phyloP scores from a whole-genome alignment of 768 basidiomycete genomes.

The Suillus subalutaceus region DNA sequence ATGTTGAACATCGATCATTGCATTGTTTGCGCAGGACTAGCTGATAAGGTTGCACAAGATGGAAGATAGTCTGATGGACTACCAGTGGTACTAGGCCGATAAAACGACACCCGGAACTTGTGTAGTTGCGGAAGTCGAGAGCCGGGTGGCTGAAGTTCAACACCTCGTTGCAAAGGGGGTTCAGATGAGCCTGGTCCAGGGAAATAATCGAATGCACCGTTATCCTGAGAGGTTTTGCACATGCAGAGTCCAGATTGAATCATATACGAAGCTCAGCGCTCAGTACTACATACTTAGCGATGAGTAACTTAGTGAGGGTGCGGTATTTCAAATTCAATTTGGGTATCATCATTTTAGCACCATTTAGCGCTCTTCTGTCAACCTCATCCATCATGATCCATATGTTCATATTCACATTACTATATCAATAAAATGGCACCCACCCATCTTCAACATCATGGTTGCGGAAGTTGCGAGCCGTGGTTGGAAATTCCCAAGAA shows the following conservation, averaged over 20 bases:
- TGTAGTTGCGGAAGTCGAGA: not conserved
- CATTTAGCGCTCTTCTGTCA: no score
- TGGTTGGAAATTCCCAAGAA: not conserved
- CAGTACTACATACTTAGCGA: no score
- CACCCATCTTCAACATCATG: not conserved
- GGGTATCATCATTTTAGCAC: no score
- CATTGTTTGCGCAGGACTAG: not conserved
- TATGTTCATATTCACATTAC: not conserved
- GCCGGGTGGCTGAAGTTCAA: not conserved
- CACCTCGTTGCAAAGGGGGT: not conserved
- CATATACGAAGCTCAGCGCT: no score
- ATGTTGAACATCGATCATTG: not conserved
- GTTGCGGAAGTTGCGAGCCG: not conserved
- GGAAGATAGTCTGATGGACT: not conserved
- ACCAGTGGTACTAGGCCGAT: not conserved
- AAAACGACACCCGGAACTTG: not conserved
- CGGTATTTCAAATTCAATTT: no score
- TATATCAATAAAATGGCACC: not conserved
- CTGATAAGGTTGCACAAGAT: not conserved
- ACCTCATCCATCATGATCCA: no score
- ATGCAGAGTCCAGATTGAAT: not conserved
- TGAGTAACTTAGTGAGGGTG: no score
- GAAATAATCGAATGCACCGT: not conserved
- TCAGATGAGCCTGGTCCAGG: not conserved
- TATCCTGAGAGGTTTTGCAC: not conserved